These are phyloP conservation scores for Chenopodium album DNA, from an alignment of 148 eudicot species.

Conservation along the genomic window DNA sequence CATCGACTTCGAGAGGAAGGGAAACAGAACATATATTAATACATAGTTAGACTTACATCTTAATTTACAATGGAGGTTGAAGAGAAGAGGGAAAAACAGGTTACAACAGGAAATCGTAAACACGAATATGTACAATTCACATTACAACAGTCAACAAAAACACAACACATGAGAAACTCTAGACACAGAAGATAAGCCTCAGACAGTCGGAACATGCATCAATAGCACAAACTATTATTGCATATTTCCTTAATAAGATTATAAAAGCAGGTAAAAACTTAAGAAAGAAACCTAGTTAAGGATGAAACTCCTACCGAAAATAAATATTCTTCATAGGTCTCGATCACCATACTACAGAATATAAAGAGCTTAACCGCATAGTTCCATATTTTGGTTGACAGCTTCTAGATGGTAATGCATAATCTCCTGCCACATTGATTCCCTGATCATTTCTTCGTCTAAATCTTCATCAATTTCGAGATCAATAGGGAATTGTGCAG, in stretches of 20 bases:
- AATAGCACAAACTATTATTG: slow-evolving; percentile 34
- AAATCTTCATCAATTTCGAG: slow-evolving; percentile 63
- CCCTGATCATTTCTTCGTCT: slow-evolving; percentile 56
- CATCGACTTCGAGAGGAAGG: background rate
- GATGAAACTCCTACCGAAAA: slow-evolving; percentile 15
- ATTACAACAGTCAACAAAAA: slow-evolving; percentile 12
- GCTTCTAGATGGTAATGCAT: slow-evolving; percentile 63
- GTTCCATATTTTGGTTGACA: slow-evolving; percentile 28
- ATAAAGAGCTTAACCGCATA: slow-evolving; percentile 23
- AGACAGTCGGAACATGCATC: slow-evolving; percentile 16
- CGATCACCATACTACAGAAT: slow-evolving; percentile 19
- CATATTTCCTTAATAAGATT: slow-evolving; percentile 25
- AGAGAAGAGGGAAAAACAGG: background rate
- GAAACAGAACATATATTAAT: background rate
- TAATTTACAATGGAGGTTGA: slow-evolving; percentile 29
- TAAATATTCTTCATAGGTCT: slow-evolving; percentile 20
- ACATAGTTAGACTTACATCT: slow-evolving; percentile 10
- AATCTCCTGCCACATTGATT: slow-evolving; percentile 70
- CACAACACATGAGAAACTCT: slow-evolving; percentile 22
- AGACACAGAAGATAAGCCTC: slow-evolving; percentile 20
- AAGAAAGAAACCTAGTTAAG: slow-evolving; percentile 11
- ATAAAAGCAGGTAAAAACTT: slow-evolving; percentile 16
- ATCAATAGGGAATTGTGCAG: slow-evolving; percentile 55
- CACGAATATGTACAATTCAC: slow-evolving; percentile 36
- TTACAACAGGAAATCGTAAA: slow-evolving; percentile 29